These are phyloP conservation scores for Flammula alnicola DNA, from an alignment of 1,284 basidiomycete genomes.

Conservation along the genomic window DNA sequence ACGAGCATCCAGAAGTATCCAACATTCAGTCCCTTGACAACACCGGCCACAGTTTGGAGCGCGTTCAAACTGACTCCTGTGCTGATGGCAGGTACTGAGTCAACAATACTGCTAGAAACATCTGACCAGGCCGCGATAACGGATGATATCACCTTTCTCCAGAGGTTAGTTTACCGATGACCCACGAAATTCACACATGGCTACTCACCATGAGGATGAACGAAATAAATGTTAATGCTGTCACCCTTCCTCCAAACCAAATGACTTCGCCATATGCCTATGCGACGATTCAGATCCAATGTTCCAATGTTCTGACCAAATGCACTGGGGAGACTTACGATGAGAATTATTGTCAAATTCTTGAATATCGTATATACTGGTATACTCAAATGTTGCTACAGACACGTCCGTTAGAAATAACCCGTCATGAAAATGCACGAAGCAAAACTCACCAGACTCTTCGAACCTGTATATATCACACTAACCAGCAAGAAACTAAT, in stretches of 20 bases:
- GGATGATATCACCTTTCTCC: constrained; percentile 83
- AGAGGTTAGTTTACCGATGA: constrained; percentile 13
- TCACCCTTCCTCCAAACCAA: constrained; percentile 94
- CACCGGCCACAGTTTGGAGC: constrained; percentile 50
- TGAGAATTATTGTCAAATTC: constrained; percentile 98
- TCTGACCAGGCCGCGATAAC: constrained; percentile 97
- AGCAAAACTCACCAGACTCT: constrained; percentile 78
- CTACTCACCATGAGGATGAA: constrained; percentile 88
- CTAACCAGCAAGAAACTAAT: constrained; percentile 91
- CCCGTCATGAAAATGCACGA: neutral
- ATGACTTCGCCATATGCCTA: constrained; percentile 96
- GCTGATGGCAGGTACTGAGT: constrained; percentile 48
- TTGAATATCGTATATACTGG: constrained; percentile 99
- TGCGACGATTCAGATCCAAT: constrained; percentile 10
- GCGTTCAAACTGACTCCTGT: constrained; percentile 46
- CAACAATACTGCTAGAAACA: constrained; percentile 59
- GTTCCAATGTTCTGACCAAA: neutral
- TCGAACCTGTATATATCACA: constrained; percentile 98
- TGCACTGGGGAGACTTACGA: constrained; percentile 56
- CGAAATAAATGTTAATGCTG: constrained; percentile 85
- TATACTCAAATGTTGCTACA: constrained; percentile 90
- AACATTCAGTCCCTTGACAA: constrained; percentile 66
- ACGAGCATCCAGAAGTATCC: constrained; percentile 97
- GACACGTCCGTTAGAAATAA: constrained; percentile 3
- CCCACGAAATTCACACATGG: constrained; percentile 2